Base-by-base conservation (phyloP, 129 eudicot species). In the Sambucus nigra region DNA sequence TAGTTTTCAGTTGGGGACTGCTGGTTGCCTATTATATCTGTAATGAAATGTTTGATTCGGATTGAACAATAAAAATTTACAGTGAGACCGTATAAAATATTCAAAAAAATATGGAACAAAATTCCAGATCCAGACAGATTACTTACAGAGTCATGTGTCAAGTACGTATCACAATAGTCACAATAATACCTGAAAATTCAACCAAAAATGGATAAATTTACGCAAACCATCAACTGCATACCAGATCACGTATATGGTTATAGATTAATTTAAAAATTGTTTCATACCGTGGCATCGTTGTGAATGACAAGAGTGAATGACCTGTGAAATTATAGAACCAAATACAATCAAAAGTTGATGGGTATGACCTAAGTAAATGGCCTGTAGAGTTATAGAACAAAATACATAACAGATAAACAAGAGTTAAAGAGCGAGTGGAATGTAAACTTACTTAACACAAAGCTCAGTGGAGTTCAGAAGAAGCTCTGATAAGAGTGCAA, bases 71-170 rank as follows among this genome's bases (percentile, higher is more conserved):
- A n/a, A n/a, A n/a, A n/a, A n/a, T n/a, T n/a, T 32, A 41, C 27
- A 53, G 16, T 7, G 12, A 27, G 55, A 20, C 26, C 50, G 23
- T 21, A 53, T 22, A 9, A 28, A 48, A 28, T 16, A 15, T 2
- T 3, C 29, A 6, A 4, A 22, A 21, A 56, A 44, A 29, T 46
- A 41, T 22, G 10, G 39, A 41, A 13, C 5, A 59, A 32, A 15
- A 14, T 35, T n/a, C 7, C 40, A 26, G 38, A 10, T 7, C 21
- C 3, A 21, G 46, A 14, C 16, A 17, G 39, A 2, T 10, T n/a
- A 47, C 86, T 80, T 60, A 84, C 97, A 22, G 97, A 88, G 75
- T 88, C 97, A 66, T 88, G 97, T 0, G 97, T 88, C 78, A 88
- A 67, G 61, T 81, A 88, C 47, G 97, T 88, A 58, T 88, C 97